These are phyloP conservation scores for Trypanosoma boissoni DNA, from an alignment of 208 protist species.

Conservation along the genomic window DNA sequence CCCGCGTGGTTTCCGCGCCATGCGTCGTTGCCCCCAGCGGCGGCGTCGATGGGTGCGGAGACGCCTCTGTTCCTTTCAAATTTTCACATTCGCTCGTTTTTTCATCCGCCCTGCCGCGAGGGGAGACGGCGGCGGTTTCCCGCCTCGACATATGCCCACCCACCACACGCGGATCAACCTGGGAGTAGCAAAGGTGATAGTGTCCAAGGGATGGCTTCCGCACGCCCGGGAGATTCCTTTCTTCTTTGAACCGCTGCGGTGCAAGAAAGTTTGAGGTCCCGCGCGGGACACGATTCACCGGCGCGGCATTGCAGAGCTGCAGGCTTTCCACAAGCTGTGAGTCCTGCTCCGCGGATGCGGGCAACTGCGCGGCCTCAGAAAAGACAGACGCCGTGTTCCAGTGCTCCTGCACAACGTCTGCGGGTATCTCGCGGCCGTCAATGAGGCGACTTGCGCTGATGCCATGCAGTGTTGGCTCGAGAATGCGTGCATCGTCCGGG, in stretches of 20 bases:
- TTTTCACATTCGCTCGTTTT: not conserved
- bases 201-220: constrained; percentile 63
- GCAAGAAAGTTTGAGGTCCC: constrained; percentile 21
- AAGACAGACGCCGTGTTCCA: constrained; percentile 20
- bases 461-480: constrained; percentile 42
- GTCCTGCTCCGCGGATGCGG: not conserved
- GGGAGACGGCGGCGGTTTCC: not conserved
- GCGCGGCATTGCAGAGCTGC: too few relatives aligned
- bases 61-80: not conserved
- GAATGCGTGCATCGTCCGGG: constrained; percentile 58
- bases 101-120: too few relatives aligned
- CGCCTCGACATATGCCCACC: constrained; percentile 54
- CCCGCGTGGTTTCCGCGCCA: constrained; percentile 1
- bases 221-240: constrained; percentile 30
- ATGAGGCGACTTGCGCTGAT: constrained; percentile 38
- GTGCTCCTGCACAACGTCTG: constrained; percentile 24
- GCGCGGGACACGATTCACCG: not conserved
- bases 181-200: constrained; percentile 61
- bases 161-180: constrained; percentile 57
- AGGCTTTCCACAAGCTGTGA: too few relatives aligned
- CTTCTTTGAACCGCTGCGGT: constrained; percentile 12
- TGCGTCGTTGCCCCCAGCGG: too few relatives aligned
- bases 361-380: not conserved
- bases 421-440: constrained; percentile 51
- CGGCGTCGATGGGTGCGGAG: not conserved